phyloP scores from a whole-genome alignment of 345 rosid species.

The Hevea brasiliensis region DNA sequence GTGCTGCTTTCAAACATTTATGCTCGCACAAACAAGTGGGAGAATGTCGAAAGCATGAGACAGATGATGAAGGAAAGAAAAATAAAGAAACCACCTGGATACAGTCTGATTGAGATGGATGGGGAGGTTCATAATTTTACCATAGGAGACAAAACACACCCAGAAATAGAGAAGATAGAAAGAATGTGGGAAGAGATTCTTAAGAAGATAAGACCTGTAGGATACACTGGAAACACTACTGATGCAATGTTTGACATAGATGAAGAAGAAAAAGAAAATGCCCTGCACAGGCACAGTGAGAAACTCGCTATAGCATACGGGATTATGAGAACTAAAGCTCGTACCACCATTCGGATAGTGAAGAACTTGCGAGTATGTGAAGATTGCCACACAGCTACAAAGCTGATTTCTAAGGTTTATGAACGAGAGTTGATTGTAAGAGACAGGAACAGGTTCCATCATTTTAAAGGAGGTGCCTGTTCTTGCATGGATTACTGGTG shows the following conservation, averaged over 20 bases:
- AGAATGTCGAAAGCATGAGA: slow-evolving; percentile 47
- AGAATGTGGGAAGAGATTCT: slow-evolving; percentile 64
- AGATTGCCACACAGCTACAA: slow-evolving; percentile 71
- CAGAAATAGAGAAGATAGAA: slow-evolving; percentile 55
- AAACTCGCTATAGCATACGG: slow-evolving; percentile 73
- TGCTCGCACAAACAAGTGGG: slow-evolving; percentile 64
- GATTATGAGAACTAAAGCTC: slow-evolving; percentile 47
- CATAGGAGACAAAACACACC: slow-evolving; percentile 57
- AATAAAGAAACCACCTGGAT: slow-evolving; percentile 55
- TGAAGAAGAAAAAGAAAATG: slow-evolving; percentile 69
- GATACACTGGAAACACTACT: slow-evolving; percentile 50
- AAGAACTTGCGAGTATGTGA: slow-evolving; percentile 79
- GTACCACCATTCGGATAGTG: slow-evolving; percentile 48
- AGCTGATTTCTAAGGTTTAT: slow-evolving; percentile 58
- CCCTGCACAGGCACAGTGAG: slow-evolving; percentile 64
- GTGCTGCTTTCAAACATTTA: slow-evolving; percentile 70
- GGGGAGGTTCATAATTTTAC: slow-evolving; percentile 58
- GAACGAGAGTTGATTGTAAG: slow-evolving; percentile 65
- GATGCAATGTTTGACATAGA: slow-evolving; percentile 70
- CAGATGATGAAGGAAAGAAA: slow-evolving; percentile 63
- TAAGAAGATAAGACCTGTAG: slow-evolving; percentile 47
- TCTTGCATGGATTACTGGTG: slow-evolving; percentile 80
- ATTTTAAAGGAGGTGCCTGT: slow-evolving; percentile 64
- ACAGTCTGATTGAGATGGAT: slow-evolving; percentile 57
- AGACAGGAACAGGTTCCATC: slow-evolving; percentile 75